phyloP scores from a whole-genome alignment of 2,329 filamentous ascomycete genomes.

The Diaporthe caulivora region DNA sequence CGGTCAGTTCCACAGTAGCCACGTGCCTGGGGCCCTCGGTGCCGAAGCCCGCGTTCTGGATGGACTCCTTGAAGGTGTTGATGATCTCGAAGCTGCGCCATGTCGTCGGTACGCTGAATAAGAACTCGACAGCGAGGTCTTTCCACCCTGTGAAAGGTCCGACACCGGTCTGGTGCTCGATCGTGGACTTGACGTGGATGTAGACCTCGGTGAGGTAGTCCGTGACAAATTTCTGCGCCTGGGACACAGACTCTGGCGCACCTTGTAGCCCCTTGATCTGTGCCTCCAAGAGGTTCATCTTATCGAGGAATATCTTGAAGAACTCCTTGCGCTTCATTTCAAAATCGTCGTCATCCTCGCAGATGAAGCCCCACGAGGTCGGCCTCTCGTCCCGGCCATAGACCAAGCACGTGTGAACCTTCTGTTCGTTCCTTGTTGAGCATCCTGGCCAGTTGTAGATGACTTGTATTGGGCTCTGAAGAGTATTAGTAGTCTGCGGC shows the following conservation, averaged over 20 bases:
- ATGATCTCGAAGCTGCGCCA: slow-evolving; percentile 64
- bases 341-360: slow-evolving; percentile 58
- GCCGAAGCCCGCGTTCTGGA: slow-evolving; percentile 63
- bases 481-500: slow-evolving; percentile 47
- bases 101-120: slow-evolving; percentile 70
- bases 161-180: slow-evolving; percentile 55
- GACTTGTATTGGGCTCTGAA: slow-evolving; percentile 56
- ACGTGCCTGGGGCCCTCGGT: slow-evolving; percentile 52
- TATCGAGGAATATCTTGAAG: slow-evolving; percentile 69
- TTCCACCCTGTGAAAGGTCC: slow-evolving; percentile 55
- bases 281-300: slow-evolving; percentile 55
- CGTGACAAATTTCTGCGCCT: slow-evolving; percentile 60
- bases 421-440: slow-evolving; percentile 65
- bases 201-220: slow-evolving; percentile 65
- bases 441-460: slow-evolving; percentile 67
- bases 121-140: slow-evolving; percentile 61
- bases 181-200: slow-evolving; percentile 59
- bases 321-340: slow-evolving; percentile 58
- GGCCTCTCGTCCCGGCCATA: slow-evolving; percentile 57
- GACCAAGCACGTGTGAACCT: slow-evolving; percentile 64
- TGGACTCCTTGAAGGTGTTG: slow-evolving; percentile 62
- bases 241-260: slow-evolving; percentile 54
- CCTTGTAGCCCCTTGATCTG: slow-evolving; percentile 58
- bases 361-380: slow-evolving; percentile 67
- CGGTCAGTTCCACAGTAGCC: slow-evolving; percentile 59